Evolutionary conservation across 2,329 filamentous ascomycete genomes (phyloP), one percentile per base, ranked within the genome.

Genomic region (Aspergillus sp.): DNA sequence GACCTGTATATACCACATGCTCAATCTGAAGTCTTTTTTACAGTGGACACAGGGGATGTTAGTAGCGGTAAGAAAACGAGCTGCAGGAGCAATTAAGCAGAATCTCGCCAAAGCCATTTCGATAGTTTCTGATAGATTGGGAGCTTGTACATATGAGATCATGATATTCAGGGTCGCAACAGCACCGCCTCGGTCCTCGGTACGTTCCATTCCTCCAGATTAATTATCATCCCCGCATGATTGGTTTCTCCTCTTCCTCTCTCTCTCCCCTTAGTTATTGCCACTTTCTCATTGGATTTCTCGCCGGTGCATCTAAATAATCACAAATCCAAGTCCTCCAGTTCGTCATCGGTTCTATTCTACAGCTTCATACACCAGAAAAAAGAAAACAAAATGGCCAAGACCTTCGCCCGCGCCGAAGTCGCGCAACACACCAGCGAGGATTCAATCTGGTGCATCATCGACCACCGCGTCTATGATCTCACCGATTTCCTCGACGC

Each of bases 381-480:
- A 28, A 11, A n/a, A 28, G 10, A 5, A 5, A 19, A 27, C 35
- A 30, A 7, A 38, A 57, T 57, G 54, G 45, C 54, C 31, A 50
- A 62, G 50, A 57, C 49, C 11, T 53, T 75, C 41, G 71, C 73
- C 40, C 74, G 75, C 56, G 72, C 67, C 34, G 69, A 88, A 65
- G 86, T 93, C 55, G 83, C 84, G 50, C 79, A 84, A 65, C 85
- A 91, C 72, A 88, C 83, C 65, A 81, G 78, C 44, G 82, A 86
- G 39, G 85, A 90, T 52, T 85, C 83, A 50, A 72, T 88, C 45
- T 90, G 88, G 85, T 85, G 87, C 68, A 84, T 95, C 60, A 82
- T 95, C 67, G 88, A 95, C 73, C 82, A 86, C 69, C 85, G 83
- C 58, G 87, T 94, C 61, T 95, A 94, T 74, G 87, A 95, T 68